Evolutionary conservation across 1,284 basidiomycete genomes (phyloP).

Genomic region (Boletus smithii): DNA sequence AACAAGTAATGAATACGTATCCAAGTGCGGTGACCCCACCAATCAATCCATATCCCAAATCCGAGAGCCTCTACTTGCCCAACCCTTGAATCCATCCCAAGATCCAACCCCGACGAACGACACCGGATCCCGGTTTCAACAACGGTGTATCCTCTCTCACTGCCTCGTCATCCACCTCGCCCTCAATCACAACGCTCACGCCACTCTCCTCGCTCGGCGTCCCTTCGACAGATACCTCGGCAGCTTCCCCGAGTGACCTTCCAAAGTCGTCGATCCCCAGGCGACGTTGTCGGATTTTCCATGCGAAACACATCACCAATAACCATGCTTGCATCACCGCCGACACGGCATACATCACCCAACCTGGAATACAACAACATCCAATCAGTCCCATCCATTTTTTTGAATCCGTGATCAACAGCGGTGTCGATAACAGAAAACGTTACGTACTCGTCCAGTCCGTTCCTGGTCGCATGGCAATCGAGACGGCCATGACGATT

Average conservation of each 20-base stretch:
- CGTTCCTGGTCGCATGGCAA: slow-evolving; percentile 64
- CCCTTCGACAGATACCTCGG: slow-evolving; percentile 1
- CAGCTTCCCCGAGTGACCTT: slow-evolving; percentile 42
- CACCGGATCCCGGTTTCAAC: slow-evolving; percentile 22
- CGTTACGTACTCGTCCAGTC: slow-evolving; percentile 76
- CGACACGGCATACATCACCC: slow-evolving; percentile 83
- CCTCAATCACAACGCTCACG: slow-evolving; percentile 25
- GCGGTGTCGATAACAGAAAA: background rate
- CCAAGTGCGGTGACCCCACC: too few relatives aligned
- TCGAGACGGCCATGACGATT: slow-evolving; percentile 82
- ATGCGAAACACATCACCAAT: slow-evolving; percentile 75
- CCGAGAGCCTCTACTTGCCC: slow-evolving; percentile 17
- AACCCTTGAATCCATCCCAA: slow-evolving; percentile 28
- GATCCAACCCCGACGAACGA: slow-evolving; percentile 24
- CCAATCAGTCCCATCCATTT: slow-evolving; percentile 2
- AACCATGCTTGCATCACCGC: slow-evolving; percentile 84
- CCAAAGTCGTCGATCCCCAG: slow-evolving; percentile 95
- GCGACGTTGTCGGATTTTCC: slow-evolving; percentile 72
- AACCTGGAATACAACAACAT: slow-evolving; percentile 44
- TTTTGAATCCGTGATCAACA: background rate
- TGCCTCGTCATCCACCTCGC: slow-evolving; percentile 12
- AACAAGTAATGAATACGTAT: too few relatives aligned
- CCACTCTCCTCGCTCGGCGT: slow-evolving; percentile 9
- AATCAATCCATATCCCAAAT: background rate
- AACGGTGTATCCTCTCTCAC: slow-evolving; percentile 27